Percentiles rank a stretch among this genome's conserved stretches.
Evolutionary conservation across 805 yeast species (phyloP).

Genomic region (Vanderwaltozyma yarrowii): DNA sequence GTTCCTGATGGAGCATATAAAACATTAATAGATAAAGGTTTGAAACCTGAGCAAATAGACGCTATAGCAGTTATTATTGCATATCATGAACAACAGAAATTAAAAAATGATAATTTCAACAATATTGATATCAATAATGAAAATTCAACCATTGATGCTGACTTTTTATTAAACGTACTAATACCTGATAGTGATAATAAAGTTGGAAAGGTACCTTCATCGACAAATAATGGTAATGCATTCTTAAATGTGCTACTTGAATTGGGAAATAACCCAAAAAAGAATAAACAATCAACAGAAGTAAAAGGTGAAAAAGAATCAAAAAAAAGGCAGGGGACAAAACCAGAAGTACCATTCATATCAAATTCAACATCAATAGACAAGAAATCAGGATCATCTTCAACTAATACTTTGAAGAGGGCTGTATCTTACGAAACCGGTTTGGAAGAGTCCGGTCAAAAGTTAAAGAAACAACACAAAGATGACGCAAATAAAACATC

Average conservation of each 20-base stretch:
- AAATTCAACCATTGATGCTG: not conserved
- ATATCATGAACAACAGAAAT: conserved; percentile 42
- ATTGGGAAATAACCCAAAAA: not conserved
- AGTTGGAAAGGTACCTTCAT: no score
- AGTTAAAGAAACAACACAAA: not conserved
- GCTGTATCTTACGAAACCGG: not conserved
- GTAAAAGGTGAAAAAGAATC: not conserved
- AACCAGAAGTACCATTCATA: no score
- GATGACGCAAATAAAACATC: not conserved
- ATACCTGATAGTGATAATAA: not conserved
- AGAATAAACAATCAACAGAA: no score
- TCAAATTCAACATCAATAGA: no score
- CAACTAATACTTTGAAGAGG: no score
- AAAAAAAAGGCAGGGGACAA: no score
- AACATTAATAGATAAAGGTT: conserved; percentile 55
- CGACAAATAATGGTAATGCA: not conserved
- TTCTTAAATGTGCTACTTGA: not conserved
- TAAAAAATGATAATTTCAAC: conserved; percentile 1
- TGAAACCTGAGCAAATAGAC: conserved; percentile 59
- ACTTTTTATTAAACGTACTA: not conserved
- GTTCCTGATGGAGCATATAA: conserved; percentile 68
- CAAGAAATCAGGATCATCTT: no score
- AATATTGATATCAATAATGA: not conserved
- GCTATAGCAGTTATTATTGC: conserved; percentile 65
- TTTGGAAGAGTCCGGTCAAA: not conserved